Base-by-base conservation (phyloP, 768 basidiomycete genomes). In the Collybia nuda region DNA sequence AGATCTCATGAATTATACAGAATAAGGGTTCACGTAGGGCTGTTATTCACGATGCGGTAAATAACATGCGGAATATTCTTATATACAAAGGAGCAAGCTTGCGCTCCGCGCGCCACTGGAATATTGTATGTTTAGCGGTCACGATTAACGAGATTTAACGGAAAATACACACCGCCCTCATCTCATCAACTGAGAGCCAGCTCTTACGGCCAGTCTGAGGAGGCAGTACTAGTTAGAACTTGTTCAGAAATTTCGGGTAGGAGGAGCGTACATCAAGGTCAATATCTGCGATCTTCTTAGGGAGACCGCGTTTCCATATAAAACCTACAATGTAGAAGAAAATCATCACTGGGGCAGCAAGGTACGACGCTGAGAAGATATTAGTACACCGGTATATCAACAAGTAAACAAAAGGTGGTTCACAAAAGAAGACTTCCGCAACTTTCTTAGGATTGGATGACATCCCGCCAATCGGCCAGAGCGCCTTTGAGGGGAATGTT, bases 181-280 rank as follows among this genome's bases (percentile, higher is more conserved):
- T 76, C 52, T 76, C 71, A 44, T 72, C 72, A 5, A 67, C 73
- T 5, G 73, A 75, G 19, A 73, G 61, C 74, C 74, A 76, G 55
- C 70, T 71, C 66, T 75, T 76, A 51, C 74, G 71, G 38, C 72
- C 73, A 52, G 73, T 63, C 67, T 68, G 28, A 19, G 19, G 42
- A 22, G 52, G 14, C 24, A 9, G 44, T 28, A 14, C 12, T 26
- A 7, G 3, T 32, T 14, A 41, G 51, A 19, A 19, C 17, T 15
- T 15, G 17, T 24, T 9, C 15, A 21, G 9, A 19, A 42, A 5
- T 21, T 17, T 28, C 32, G 32, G 14, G 7, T 22, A 32, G 32
- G 32, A 32, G 28, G 44, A 18, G 58, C 66, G 32, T 40, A 66
- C 67, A 44, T 75, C 75, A 46, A 77, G 66, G 47, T 77, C 69